Conservation (phyloP, 2,329 filamentous ascomycete genomes). For the Blastomyces parvus region DNA sequence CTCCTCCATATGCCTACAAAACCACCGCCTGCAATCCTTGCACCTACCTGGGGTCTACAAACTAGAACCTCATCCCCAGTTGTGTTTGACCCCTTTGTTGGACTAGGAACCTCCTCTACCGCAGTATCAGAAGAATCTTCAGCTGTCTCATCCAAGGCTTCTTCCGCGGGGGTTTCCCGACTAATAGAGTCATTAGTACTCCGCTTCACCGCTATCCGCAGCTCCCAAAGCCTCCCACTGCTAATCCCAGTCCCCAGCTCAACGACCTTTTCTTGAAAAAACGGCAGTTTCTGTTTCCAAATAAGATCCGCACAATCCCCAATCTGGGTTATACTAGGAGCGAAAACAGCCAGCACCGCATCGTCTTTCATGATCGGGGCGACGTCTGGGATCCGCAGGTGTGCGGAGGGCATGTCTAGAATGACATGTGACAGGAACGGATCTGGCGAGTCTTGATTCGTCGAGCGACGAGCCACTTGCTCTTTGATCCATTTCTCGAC, state of each 20-base stretch:
- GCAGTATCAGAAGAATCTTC: not conserved
- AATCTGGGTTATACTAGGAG: conserved; percentile 70
- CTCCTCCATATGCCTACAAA: conserved; percentile 44
- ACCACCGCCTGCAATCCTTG: conserved; percentile 40
- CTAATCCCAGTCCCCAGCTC: conserved; percentile 40
- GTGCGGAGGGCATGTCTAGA: conserved; percentile 60
- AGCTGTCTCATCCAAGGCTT: not conserved
- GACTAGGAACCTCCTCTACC: conserved; percentile 7
- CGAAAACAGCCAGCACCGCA: conserved; percentile 60
- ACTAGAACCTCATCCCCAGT: conserved; percentile 36
- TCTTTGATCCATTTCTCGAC: conserved; percentile 54
- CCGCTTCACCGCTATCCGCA: conserved; percentile 27
- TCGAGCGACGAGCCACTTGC: conserved; percentile 38
- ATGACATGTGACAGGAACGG: conserved; percentile 63
- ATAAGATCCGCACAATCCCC: conserved; percentile 51
- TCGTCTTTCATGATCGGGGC: conserved; percentile 50
- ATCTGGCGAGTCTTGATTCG: conserved; percentile 22
- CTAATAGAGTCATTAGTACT: conserved; percentile 23
- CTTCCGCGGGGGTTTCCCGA: conserved; percentile 15
- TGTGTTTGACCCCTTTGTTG: conserved; percentile 15
- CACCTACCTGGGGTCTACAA: conserved; percentile 45
- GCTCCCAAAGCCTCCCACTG: conserved; percentile 40
- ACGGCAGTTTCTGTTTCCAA: conserved; percentile 45
- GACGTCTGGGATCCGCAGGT: conserved; percentile 41
- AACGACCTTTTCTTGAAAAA: conserved; percentile 39